phyloP scores from a whole-genome alignment of 169 alveolate genomes.

The Ichthyophthirius multifiliis region DNA sequence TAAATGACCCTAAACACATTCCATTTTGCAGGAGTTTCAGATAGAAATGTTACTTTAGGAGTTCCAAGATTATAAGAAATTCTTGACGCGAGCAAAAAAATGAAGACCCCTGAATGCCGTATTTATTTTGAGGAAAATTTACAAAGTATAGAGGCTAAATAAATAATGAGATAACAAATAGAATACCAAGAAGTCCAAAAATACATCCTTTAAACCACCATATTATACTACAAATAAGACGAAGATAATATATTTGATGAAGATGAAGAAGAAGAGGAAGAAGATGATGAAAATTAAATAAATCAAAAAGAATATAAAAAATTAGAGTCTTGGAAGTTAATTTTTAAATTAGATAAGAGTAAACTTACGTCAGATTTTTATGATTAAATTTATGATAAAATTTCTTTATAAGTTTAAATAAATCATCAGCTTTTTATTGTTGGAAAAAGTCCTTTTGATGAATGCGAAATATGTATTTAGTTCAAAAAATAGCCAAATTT shows the following conservation, averaged over 20 bases:
- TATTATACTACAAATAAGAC: background rate
- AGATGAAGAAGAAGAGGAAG: constrained; percentile 33
- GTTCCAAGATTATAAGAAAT: constrained; percentile 99
- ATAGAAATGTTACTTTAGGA: constrained; percentile 99
- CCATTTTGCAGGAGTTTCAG: constrained; percentile 99
- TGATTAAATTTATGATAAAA: too few species aligned
- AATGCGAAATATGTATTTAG: background rate
- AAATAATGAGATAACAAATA: background rate
- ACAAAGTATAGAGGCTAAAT: background rate
- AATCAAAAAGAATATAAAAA: too few species aligned
- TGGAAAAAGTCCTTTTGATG: background rate
- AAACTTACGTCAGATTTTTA: too few species aligned
- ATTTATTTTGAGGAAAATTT: constrained; percentile 71
- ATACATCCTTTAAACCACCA: background rate
- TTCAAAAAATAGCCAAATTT: background rate
- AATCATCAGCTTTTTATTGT: too few species aligned
- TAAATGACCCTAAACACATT: constrained; percentile 99
- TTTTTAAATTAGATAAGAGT: too few species aligned
- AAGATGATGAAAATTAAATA: too few species aligned
- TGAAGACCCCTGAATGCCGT: constrained; percentile 97
- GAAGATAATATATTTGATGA: constrained; percentile 27
- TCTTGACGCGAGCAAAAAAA: constrained; percentile 97
- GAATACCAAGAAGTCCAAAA: background rate
- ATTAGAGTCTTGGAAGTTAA: too few species aligned
- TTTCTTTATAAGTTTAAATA: too few species aligned